A percentile compares a stretch with the other conserved stretches of the same genome.
Evolutionary conservation across 768 basidiomycete genomes (phyloP).

Genomic region (Boletus rufocinnamomeus): DNA sequence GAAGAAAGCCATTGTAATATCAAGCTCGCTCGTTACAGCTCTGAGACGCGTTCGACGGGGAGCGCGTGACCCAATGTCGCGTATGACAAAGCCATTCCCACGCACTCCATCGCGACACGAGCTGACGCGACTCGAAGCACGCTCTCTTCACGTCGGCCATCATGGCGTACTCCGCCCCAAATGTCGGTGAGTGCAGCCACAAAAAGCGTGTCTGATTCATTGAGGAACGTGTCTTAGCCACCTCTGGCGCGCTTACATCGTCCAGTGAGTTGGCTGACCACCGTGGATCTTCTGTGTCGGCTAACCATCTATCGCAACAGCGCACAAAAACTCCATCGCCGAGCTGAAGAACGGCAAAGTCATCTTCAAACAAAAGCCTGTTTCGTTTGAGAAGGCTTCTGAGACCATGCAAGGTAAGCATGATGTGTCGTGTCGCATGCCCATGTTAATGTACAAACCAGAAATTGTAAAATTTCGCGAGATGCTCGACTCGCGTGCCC

Average conservation of each 20-base stretch:
- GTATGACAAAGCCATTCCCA: slow-evolving; percentile 38
- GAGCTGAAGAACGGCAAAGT: slow-evolving; percentile 81
- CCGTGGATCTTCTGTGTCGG: background rate
- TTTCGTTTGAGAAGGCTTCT: slow-evolving; percentile 75
- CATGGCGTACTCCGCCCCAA: slow-evolving; percentile 24
- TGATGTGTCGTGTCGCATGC: background rate
- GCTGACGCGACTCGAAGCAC: slow-evolving; percentile 20
- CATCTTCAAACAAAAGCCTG: slow-evolving; percentile 70
- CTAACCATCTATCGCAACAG: slow-evolving; percentile 30
- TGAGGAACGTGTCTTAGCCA: slow-evolving; percentile 15
- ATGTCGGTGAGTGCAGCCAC: slow-evolving; percentile 18
- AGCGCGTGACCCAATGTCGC: slow-evolving; percentile 50
- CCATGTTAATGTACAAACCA: slow-evolving; percentile 29
- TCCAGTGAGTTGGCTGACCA: slow-evolving; percentile 19
- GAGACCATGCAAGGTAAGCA: slow-evolving; percentile 78
- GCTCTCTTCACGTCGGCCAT: slow-evolving; percentile 14
- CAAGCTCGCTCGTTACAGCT: background rate
- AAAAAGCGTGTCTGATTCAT: slow-evolving; percentile 5
- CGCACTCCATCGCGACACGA: slow-evolving; percentile 19
- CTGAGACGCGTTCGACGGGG: slow-evolving; percentile 41
- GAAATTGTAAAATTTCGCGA: slow-evolving; percentile 78
- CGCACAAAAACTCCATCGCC: slow-evolving; percentile 45
- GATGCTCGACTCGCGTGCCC: slow-evolving; percentile 60
- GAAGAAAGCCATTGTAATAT: slow-evolving; percentile 66
- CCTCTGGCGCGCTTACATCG: slow-evolving; percentile 9